These are phyloP conservation scores for Ceratocystis ficicola DNA, from an alignment of 2,329 filamentous ascomycete species.

Conservation along the genomic window DNA sequence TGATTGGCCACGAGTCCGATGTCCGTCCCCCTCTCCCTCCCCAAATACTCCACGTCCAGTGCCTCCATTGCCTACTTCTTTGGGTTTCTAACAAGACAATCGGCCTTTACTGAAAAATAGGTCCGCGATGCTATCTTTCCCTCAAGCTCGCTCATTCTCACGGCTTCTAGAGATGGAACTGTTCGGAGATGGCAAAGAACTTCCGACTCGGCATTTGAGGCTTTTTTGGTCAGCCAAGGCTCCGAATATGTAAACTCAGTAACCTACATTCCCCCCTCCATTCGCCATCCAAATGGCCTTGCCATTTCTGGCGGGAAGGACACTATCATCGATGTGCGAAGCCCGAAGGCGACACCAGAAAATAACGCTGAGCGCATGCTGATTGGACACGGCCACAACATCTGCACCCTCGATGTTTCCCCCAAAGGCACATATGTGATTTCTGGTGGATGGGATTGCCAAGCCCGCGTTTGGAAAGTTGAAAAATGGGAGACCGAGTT, in stretches of 20 bases:
- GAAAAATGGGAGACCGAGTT: conserved; percentile 69
- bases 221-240: conserved; percentile 65
- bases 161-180: conserved; percentile 82
- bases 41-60: background rate
- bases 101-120: conserved; percentile 36
- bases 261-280: conserved; percentile 58
- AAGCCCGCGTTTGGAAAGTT: conserved; percentile 77
- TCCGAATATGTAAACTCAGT: conserved; percentile 80
- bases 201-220: conserved; percentile 51
- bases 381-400: conserved; percentile 74
- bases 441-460: conserved; percentile 87
- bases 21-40: conserved; percentile 40
- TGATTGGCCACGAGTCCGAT: conserved; percentile 85
- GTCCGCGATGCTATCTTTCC: conserved; percentile 80
- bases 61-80: conserved; percentile 21
- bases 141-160: conserved; percentile 57
- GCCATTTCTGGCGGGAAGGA: conserved; percentile 84
- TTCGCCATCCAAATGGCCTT: conserved; percentile 61
- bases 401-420: conserved; percentile 74
- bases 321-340: conserved; percentile 80
- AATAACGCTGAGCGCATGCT: conserved; percentile 78
- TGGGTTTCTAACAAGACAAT: background rate
- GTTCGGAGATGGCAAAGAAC: conserved; percentile 74
- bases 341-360: conserved; percentile 51
- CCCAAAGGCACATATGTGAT: conserved; percentile 62